Percentiles rank a stretch among this genome's conserved stretches.
These are phyloP conservation scores for Pseudonitzschia pungens DNA, from an alignment of 108 stramenopile species.

Conservation along the genomic window DNA sequence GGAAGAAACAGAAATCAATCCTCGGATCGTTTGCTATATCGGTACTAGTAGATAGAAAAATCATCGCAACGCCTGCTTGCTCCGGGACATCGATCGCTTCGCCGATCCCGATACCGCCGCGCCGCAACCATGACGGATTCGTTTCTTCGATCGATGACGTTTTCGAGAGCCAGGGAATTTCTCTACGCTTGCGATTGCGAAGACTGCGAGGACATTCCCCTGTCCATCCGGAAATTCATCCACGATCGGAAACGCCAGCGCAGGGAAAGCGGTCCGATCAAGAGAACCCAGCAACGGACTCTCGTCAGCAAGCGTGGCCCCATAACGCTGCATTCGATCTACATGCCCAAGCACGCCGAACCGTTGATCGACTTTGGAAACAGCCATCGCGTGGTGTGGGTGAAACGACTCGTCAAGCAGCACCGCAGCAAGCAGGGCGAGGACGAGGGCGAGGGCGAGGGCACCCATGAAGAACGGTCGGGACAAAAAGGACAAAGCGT, in stretches of 20 bases:
- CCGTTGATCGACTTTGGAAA: constrained; percentile 69
- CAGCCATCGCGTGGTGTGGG: constrained; percentile 56
- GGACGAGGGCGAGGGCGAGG: neutral
- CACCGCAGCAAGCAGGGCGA: neutral
- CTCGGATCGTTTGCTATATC: too few relatives aligned
- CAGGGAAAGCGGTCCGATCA: constrained; percentile 25
- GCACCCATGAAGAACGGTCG: neutral
- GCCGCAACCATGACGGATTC: constrained; percentile 7
- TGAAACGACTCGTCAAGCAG: constrained; percentile 18
- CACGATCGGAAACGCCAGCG: constrained; percentile 39
- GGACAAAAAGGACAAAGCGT: neutral
- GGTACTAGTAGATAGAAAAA: too few relatives aligned
- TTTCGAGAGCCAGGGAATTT: constrained; percentile 1
- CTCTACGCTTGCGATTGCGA: constrained; percentile 48
- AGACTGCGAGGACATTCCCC: constrained; percentile 44
- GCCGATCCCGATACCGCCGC: too few relatives aligned
- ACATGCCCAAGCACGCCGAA: constrained; percentile 40
- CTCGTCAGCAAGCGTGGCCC: constrained; percentile 38
- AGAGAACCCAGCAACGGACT: constrained; percentile 48
- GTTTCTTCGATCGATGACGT: constrained; percentile 18
- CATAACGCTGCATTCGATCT: constrained; percentile 12
- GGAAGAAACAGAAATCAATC: too few relatives aligned
- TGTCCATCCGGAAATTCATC: constrained; percentile 26
- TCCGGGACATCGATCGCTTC: too few relatives aligned
- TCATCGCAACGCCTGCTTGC: too few relatives aligned